phyloP scores from a whole-genome alignment of 768 basidiomycete genomes.

The Pseudohyphozyma bogoriensis region DNA sequence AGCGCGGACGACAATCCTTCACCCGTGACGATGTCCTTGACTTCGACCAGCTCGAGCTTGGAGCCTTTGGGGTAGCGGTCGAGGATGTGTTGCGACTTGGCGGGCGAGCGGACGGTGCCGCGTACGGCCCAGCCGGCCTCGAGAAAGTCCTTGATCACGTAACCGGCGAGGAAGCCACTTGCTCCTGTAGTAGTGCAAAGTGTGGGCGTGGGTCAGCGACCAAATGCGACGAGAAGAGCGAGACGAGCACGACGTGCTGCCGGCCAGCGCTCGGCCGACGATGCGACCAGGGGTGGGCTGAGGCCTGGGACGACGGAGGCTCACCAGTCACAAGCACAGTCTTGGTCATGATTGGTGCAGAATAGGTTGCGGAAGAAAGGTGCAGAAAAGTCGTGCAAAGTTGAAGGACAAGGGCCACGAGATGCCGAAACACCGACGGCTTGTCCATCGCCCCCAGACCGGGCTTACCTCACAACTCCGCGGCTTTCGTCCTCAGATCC shows the following conservation, averaged over 20 bases:
- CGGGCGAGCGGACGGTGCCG: constrained; percentile 10
- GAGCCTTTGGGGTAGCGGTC: constrained; percentile 9
- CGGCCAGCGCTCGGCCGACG: not conserved
- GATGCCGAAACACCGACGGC: too few species aligned
- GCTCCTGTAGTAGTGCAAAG: constrained; percentile 4
- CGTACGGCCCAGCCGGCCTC: constrained; percentile 10
- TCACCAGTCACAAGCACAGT: constrained; percentile 24
- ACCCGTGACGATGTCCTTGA: constrained; percentile 20
- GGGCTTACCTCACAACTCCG: too few species aligned
- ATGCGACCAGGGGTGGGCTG: not conserved
- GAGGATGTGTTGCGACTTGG: constrained; percentile 5
- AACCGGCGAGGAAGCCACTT: constrained; percentile 19
- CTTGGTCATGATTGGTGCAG: not conserved
- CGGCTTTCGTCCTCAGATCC: too few species aligned
- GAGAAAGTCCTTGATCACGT: constrained; percentile 25
- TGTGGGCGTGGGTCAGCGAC: not conserved
- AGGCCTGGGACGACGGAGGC: not conserved
- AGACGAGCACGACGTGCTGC: too few species aligned
- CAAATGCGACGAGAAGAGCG: too few species aligned
- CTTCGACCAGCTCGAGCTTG: constrained; percentile 15
- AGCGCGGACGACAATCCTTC: constrained; percentile 17
- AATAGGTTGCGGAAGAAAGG: not conserved
- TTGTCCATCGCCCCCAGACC: too few species aligned
- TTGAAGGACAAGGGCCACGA: too few species aligned
- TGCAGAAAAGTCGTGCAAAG: too few species aligned